phyloP scores from a whole-genome alignment of 441 rosid genomes.

The Pelargonium myrrhifolium region DNA sequence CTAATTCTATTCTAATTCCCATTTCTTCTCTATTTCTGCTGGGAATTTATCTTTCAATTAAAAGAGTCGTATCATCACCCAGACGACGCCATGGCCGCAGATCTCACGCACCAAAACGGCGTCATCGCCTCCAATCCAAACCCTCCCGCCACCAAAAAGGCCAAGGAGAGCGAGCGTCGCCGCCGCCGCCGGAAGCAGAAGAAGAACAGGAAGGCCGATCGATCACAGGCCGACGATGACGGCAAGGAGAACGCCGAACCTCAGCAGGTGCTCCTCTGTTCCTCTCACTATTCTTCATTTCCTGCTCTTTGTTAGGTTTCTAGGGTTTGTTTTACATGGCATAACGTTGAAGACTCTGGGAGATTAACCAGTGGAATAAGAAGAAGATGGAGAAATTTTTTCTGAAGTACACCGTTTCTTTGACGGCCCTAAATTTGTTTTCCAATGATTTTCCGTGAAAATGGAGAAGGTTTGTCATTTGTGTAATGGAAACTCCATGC shows the following conservation, averaged over 20 bases:
- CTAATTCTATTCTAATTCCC: too few species aligned
- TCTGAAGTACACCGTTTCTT: neutral
- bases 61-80: too few species aligned
- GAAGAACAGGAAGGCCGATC: slow-evolving; percentile 49
- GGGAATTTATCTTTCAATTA: too few species aligned
- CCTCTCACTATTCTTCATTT: neutral
- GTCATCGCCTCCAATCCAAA: slow-evolving; percentile 25
- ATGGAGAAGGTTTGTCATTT: too few species aligned
- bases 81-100: slow-evolving; percentile 42
- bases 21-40: too few species aligned
- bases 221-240: slow-evolving; percentile 31
- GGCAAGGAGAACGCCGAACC: slow-evolving; percentile 46
- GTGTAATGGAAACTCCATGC: too few species aligned
- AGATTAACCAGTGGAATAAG: too few species aligned
- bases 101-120: slow-evolving; percentile 36
- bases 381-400: too few species aligned
- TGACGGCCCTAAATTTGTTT: too few species aligned
- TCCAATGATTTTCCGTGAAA: too few species aligned
- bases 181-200: slow-evolving; percentile 97
- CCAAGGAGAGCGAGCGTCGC: slow-evolving; percentile 76
- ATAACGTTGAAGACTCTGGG: neutral
- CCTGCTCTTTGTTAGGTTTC: slow-evolving; percentile 4
- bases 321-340: slow-evolving; percentile 25
- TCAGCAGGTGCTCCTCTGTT: slow-evolving; percentile 38
- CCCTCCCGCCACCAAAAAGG: slow-evolving; percentile 36